Base-by-base conservation (phyloP, 2,329 filamentous ascomycete species). In the Chalaropsis thielavioides region DNA sequence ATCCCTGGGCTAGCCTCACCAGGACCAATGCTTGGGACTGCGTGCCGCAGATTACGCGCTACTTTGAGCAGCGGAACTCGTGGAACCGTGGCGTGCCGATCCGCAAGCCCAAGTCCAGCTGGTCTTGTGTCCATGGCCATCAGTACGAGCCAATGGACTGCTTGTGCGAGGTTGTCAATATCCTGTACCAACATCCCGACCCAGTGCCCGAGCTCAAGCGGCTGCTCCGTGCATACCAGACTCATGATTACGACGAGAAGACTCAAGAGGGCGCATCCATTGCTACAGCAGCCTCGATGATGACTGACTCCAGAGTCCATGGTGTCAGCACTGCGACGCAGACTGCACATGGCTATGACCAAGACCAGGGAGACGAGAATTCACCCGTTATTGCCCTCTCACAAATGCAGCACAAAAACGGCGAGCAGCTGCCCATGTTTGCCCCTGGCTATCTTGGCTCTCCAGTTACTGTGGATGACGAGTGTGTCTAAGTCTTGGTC, bases 11-110 rank as follows among this genome's bases (percentile, higher is more conserved):
- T 68, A 80, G 80, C 59, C 96, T 88, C 73, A 79, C 83, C n/a
- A 82, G 85, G 59, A 83, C 80, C 62, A 99, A 97, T 74, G 92
- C 90, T 17, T 99, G 94, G 94, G 94, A 99, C 71, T 89, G 90
- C 63, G 83, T 95, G 63, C 89, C 89, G 13, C 88, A 90, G 69
- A 99, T 99, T 70, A 86, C 90, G 71, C 83, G 83, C 68, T 99
- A 96, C 72, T 89, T 97, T 64, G 88, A 89, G 68, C 81, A 62
- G 83, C 62, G 24, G 63, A 62, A 35, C 56, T 35, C 31, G 54
- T 58, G 24, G 27, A 58, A 58, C 54, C 54, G 54, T n/a, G 54
- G 54, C 27, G 41, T 49, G 41, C 43, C 27, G 7, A 7, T 46
- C 13, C 51, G 38, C 38, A 60, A 27, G 38, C 13, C 31, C n/a